Conservation (phyloP, 768 basidiomycete genomes). For the Tylopilus rubrobrunneus region DNA sequence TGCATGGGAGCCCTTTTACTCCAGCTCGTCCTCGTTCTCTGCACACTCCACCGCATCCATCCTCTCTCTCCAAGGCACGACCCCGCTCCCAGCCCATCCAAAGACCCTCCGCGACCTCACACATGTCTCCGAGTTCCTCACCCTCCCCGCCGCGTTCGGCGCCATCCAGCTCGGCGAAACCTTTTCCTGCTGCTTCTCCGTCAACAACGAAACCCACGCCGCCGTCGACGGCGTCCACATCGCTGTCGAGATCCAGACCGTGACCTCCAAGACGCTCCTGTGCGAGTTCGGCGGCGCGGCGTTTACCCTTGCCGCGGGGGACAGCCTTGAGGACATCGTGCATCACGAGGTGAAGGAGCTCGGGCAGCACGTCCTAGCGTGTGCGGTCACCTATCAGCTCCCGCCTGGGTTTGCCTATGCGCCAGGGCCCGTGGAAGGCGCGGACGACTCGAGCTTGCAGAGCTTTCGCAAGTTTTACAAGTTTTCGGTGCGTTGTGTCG, state of each 20-base stretch:
- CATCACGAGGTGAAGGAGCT: slow-evolving; percentile 92
- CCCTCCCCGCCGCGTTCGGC: slow-evolving; percentile 80
- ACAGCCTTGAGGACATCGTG: slow-evolving; percentile 64
- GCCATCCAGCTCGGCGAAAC: slow-evolving; percentile 87
- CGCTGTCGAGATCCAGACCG: slow-evolving; percentile 83
- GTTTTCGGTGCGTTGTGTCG: slow-evolving; percentile 61
- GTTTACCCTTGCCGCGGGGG: slow-evolving; percentile 47
- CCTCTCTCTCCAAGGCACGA: slow-evolving; percentile 68
- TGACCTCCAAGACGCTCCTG: slow-evolving; percentile 51
- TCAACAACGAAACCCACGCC: slow-evolving; percentile 72
- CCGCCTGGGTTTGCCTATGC: slow-evolving; percentile 52
- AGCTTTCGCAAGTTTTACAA: slow-evolving; percentile 65
- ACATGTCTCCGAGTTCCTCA: slow-evolving; percentile 73
- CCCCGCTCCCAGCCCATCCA: slow-evolving; percentile 69
- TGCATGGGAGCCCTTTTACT: slow-evolving; percentile 86
- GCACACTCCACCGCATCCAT: slow-evolving; percentile 77
- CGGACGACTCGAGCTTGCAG: slow-evolving; percentile 53
- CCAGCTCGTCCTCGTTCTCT: slow-evolving; percentile 76
- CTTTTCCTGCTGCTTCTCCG: slow-evolving; percentile 75
- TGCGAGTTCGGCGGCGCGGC: slow-evolving; percentile 60
- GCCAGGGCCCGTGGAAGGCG: slow-evolving; percentile 44
- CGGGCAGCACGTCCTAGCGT: slow-evolving; percentile 85
- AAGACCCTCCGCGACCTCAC: slow-evolving; percentile 83
- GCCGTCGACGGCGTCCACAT: slow-evolving; percentile 62
- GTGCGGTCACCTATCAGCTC: slow-evolving; percentile 76